These are phyloP conservation scores for Penicillium brevicompactum DNA, from an alignment of 2,329 filamentous ascomycete species.

Conservation along the genomic window DNA sequence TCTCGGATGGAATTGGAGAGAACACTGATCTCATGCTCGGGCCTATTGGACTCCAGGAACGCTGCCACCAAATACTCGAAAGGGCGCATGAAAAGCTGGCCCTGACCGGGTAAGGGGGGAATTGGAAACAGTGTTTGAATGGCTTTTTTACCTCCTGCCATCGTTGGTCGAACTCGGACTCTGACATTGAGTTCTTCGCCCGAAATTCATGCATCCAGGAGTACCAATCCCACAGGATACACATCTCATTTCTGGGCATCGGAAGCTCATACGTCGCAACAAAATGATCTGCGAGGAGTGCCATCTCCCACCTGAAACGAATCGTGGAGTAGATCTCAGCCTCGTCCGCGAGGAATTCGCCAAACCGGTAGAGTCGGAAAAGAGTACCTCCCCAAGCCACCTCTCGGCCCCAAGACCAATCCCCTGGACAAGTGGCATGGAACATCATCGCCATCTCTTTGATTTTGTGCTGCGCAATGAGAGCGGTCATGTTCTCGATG, in stretches of 20 bases:
- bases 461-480: neutral
- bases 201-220: neutral
- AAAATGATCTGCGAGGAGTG: slow-evolving; percentile 10
- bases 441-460: neutral
- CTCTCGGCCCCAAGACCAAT: neutral
- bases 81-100: slow-evolving; percentile 3
- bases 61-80: slow-evolving; percentile 2
- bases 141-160: neutral
- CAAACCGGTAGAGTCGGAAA: neutral
- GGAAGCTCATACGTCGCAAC: slow-evolving; percentile 5
- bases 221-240: slow-evolving; percentile 8
- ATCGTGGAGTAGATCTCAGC: neutral
- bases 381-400: neutral
- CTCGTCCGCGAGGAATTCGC: neutral
- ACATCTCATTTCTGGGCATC: slow-evolving; percentile 4
- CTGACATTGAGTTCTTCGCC: neutral
- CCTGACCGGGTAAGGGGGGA: neutral
- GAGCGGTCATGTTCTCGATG: neutral
- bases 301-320: slow-evolving; percentile 10
- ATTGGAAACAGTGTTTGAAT: neutral
- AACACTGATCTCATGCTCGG: neutral
- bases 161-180: neutral
- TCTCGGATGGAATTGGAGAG: neutral
- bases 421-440: slow-evolving; percentile 3
- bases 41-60: neutral